Evolutionary conservation across 495 filamentous ascomycete species (phyloP).

Genomic region (Hypoxylon fragiforme): DNA sequence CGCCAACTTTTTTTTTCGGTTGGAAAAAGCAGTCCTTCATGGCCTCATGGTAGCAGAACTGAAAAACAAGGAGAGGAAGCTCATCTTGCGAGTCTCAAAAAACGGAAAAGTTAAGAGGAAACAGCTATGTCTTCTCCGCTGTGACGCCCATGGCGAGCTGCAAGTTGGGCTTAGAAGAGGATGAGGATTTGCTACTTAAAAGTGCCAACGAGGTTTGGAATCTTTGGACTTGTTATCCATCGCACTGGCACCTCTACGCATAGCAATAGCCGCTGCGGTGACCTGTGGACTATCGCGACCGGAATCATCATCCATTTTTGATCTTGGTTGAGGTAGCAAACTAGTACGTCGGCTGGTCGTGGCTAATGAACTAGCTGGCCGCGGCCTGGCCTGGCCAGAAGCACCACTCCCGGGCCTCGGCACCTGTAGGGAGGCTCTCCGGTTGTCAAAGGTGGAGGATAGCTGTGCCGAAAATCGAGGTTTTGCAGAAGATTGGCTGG

Average conservation of each 20-base stretch:
- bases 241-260: slow-evolving; percentile 34
- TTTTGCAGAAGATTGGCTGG: slow-evolving; percentile 39
- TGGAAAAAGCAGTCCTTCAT: slow-evolving; percentile 15
- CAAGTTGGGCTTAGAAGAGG: not conserved
- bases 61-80: slow-evolving; percentile 18
- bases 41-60: slow-evolving; percentile 26
- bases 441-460: slow-evolving; percentile 41
- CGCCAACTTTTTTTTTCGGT: not conserved
- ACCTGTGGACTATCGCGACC: slow-evolving; percentile 49
- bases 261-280: slow-evolving; percentile 44
- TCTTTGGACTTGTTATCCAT: slow-evolving; percentile 24
- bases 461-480: slow-evolving; percentile 39
- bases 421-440: slow-evolving; percentile 53
- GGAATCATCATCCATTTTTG: slow-evolving; percentile 20
- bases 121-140: not conserved
- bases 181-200: slow-evolving; percentile 5
- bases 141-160: slow-evolving; percentile 1
- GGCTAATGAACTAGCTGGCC: slow-evolving; percentile 55
- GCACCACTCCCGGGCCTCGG: slow-evolving; percentile 34
- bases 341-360: slow-evolving; percentile 48
- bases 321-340: slow-evolving; percentile 55
- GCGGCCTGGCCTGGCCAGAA: slow-evolving; percentile 31
- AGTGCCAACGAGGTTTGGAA: slow-evolving; percentile 34
- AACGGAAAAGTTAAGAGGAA: slow-evolving; percentile 20
- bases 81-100: slow-evolving; percentile 22